These are phyloP conservation scores for Annulohypoxylon bovei DNA, from an alignment of 495 filamentous ascomycete species.

Conservation along the genomic window DNA sequence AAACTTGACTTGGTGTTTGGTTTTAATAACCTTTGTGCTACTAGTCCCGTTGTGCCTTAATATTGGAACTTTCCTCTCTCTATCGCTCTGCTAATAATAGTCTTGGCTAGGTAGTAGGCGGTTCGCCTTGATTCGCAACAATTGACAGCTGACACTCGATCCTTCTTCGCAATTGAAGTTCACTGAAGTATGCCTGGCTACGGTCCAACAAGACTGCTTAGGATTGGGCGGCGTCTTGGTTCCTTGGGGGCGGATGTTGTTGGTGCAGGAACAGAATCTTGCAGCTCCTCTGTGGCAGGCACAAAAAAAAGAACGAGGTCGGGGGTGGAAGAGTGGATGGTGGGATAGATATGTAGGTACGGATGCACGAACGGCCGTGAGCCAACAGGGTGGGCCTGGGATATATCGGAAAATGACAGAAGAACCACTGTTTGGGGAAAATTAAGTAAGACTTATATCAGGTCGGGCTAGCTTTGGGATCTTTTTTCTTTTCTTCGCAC, in stretches of 20 bases:
- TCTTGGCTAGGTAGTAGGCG: not conserved
- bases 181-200: constrained; percentile 10
- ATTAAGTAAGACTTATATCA: constrained; percentile 14
- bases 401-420: constrained; percentile 29
- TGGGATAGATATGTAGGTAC: constrained; percentile 44
- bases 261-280: constrained; percentile 31
- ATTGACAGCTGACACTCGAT: constrained; percentile 9
- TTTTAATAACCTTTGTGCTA: constrained; percentile 23
- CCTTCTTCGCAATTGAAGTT: constrained; percentile 18
- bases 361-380: constrained; percentile 38
- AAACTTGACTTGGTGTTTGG: constrained; percentile 7
- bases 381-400: constrained; percentile 26
- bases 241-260: constrained; percentile 16
- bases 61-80: not conserved
- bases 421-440: not conserved
- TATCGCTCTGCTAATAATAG: constrained; percentile 9
- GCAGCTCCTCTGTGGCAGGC: constrained; percentile 26
- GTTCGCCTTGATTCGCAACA: constrained; percentile 5
- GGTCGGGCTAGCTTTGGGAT: constrained; percentile 14
- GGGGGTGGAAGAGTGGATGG: constrained; percentile 31
- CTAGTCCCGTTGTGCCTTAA: constrained; percentile 16
- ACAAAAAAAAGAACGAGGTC: constrained; percentile 27
- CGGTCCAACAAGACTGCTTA: not conserved
- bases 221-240: constrained; percentile 14
- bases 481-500: constrained; percentile 20